phyloP scores from a whole-genome alignment of 108 stramenopile genomes.

The Nannochloropsis oceanica region DNA sequence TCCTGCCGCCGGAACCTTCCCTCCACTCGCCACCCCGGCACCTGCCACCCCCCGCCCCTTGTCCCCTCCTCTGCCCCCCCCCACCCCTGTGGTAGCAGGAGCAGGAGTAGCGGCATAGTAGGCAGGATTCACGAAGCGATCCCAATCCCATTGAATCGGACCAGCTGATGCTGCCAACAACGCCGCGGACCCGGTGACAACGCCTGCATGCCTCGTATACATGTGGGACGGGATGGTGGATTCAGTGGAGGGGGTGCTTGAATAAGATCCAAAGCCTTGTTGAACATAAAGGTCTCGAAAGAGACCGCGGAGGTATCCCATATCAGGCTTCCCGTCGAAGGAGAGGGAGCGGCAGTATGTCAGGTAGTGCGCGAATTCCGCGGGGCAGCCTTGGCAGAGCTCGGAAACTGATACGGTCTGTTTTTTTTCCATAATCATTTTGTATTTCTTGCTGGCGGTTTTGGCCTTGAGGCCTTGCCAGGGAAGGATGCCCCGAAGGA shows the following conservation, averaged over 20 bases:
- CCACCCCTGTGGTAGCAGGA: not conserved
- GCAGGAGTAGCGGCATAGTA: not conserved
- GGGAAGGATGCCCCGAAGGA: slow-evolving; percentile 90
- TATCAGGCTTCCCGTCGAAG: slow-evolving; percentile 97
- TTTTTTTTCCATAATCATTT: slow-evolving; percentile 45
- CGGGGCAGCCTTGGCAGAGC: slow-evolving; percentile 87
- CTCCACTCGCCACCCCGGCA: not conserved
- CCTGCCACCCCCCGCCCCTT: not conserved
- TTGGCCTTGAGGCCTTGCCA: slow-evolving; percentile 94
- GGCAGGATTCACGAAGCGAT: not conserved
- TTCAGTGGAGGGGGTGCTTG: not conserved
- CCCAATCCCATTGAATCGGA: slow-evolving; percentile 19
- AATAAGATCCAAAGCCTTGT: not conserved
- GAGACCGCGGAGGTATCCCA: slow-evolving; percentile 57
- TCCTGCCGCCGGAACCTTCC: not conserved
- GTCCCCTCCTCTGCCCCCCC: not conserved
- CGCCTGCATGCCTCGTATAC: not conserved
- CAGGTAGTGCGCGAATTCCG: slow-evolving; percentile 91
- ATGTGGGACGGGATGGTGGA: not conserved
- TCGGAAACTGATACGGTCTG: slow-evolving; percentile 34
- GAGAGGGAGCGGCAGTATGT: slow-evolving; percentile 92
- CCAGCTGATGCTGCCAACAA: not conserved
- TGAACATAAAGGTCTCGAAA: not conserved
- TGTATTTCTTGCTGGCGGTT: slow-evolving; percentile 36
- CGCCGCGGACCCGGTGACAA: not conserved